These are phyloP conservation scores for Thelephora aurantiotincta DNA, from an alignment of 768 basidiomycete genomes.

Conservation along the genomic window DNA sequence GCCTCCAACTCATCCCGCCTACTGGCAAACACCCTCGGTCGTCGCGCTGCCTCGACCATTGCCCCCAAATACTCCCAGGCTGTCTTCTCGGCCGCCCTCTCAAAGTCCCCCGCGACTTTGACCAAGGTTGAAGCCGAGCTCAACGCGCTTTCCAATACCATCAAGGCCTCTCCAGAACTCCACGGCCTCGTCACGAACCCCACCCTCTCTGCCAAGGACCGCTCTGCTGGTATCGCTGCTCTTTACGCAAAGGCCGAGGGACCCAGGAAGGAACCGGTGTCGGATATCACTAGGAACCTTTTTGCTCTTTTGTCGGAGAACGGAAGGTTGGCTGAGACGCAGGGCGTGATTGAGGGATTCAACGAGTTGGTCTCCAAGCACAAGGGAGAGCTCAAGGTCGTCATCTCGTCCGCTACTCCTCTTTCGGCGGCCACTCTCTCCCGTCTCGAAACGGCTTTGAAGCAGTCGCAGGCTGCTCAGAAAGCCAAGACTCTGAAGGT, in stretches of 20 bases:
- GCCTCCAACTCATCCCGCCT: conserved; percentile 36
- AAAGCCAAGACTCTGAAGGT: conserved; percentile 82
- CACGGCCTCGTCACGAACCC: conserved; percentile 76
- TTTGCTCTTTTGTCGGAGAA: conserved; percentile 85
- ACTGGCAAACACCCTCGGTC: conserved; percentile 35
- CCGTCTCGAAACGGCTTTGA: conserved; percentile 75
- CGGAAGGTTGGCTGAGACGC: conserved; percentile 74
- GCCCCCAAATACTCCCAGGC: conserved; percentile 79
- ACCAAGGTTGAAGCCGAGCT: conserved; percentile 82
- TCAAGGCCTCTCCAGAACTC: conserved; percentile 53
- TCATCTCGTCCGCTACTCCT: conserved; percentile 78
- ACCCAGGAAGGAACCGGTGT: conserved; percentile 59
- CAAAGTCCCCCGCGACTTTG: conserved; percentile 73
- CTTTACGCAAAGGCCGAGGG: conserved; percentile 60
- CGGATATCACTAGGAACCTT: conserved; percentile 86
- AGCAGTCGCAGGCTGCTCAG: conserved; percentile 74
- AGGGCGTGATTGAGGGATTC: conserved; percentile 84
- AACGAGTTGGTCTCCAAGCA: conserved; percentile 78
- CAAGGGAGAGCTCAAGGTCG: conserved; percentile 86
- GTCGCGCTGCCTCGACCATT: conserved; percentile 64
- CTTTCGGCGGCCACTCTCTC: conserved; percentile 63
- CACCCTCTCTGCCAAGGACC: conserved; percentile 73
- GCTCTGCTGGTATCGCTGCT: conserved; percentile 46
- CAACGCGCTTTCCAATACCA: conserved; percentile 47
- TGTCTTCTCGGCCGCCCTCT: conserved; percentile 65